A percentile compares a stretch with the other conserved stretches of the same genome.
These are phyloP conservation scores for Dacryopinax spathularia DNA, from an alignment of 768 basidiomycete genomes.

Conservation along the genomic window DNA sequence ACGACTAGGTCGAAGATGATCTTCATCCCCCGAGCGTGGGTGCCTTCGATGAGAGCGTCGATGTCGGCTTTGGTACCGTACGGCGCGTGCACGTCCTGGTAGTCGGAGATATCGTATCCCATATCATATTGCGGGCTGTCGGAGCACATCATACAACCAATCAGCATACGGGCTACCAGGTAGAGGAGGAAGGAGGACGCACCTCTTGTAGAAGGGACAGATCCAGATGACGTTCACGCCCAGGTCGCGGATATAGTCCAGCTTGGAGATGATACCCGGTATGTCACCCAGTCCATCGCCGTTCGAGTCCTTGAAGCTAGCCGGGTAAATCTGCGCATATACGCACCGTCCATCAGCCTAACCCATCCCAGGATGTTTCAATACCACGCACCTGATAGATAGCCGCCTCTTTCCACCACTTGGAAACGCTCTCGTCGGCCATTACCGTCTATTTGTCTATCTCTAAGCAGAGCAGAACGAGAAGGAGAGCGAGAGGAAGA, in stretches of 20 bases:
- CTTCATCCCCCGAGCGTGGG: conserved; percentile 54
- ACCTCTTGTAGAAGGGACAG: conserved; percentile 48
- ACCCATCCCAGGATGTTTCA: not conserved
- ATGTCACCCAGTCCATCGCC: conserved; percentile 60
- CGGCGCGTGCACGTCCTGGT: conserved; percentile 45
- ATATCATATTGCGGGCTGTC: conserved; percentile 47
- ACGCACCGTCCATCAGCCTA: not conserved
- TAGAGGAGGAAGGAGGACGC: not conserved
- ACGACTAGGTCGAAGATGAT: conserved; percentile 69
- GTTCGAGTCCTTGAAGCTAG: conserved; percentile 55
- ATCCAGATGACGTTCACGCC: conserved; percentile 60
- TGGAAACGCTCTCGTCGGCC: not conserved
- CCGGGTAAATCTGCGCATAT: conserved; percentile 44
- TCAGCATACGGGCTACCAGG: not conserved
- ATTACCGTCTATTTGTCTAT: not conserved
- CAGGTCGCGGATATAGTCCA: conserved; percentile 54
- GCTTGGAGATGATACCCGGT: conserved; percentile 45
- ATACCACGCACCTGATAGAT: conserved; percentile 39
- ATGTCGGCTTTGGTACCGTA: conserved; percentile 46
- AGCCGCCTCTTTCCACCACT: conserved; percentile 32
- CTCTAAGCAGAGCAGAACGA: no score
- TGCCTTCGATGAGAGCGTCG: conserved; percentile 19
- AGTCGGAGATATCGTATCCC: conserved; percentile 65
- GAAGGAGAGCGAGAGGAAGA: no score
- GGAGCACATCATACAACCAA: not conserved